Evolutionary conservation across 2,329 filamentous ascomycete genomes (phyloP).

Genomic region (Fusarium sp.): DNA sequence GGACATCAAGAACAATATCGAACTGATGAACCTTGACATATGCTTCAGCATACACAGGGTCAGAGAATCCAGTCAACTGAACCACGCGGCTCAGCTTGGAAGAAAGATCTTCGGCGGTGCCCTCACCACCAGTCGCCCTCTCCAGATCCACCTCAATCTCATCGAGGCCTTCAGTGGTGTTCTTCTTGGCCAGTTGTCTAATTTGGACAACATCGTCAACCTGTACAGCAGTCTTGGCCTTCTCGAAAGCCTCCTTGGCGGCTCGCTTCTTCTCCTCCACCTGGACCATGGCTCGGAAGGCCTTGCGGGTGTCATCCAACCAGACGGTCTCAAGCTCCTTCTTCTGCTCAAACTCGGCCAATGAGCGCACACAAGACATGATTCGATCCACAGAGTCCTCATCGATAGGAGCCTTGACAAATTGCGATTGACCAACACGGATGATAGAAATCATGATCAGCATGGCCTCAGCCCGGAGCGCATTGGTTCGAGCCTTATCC

Average conservation of each 20-base stretch:
- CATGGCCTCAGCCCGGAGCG: constrained; percentile 96
- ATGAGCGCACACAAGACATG: constrained; percentile 94
- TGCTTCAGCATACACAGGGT: constrained; percentile 97
- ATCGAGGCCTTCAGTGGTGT: constrained; percentile 81
- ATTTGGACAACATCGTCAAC: constrained; percentile 96
- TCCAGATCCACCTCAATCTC: constrained; percentile 91
- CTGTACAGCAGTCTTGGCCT: constrained; percentile 92
- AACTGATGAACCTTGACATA: constrained; percentile 99
- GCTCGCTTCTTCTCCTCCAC: constrained; percentile 97
- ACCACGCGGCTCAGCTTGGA: constrained; percentile 97
- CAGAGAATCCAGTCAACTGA: constrained; percentile 97
- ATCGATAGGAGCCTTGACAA: constrained; percentile 96
- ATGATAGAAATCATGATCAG: constrained; percentile 99
- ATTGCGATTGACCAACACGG: constrained; percentile 97
- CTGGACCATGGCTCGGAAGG: constrained; percentile 96
- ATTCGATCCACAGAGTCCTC: constrained; percentile 98
- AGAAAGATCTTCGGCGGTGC: constrained; percentile 82
- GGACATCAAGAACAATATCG: constrained; percentile 95
- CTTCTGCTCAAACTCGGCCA: constrained; percentile 89
- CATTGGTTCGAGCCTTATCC: constrained; percentile 89
- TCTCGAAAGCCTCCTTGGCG: constrained; percentile 92
- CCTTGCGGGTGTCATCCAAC: constrained; percentile 92
- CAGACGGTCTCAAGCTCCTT: constrained; percentile 94
- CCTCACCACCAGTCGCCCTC: constrained; percentile 92
- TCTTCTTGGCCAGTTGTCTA: constrained; percentile 93